phyloP scores from a whole-genome alignment of 1,139 yeast genomes.

The Saccharomyces pastorianus region DNA sequence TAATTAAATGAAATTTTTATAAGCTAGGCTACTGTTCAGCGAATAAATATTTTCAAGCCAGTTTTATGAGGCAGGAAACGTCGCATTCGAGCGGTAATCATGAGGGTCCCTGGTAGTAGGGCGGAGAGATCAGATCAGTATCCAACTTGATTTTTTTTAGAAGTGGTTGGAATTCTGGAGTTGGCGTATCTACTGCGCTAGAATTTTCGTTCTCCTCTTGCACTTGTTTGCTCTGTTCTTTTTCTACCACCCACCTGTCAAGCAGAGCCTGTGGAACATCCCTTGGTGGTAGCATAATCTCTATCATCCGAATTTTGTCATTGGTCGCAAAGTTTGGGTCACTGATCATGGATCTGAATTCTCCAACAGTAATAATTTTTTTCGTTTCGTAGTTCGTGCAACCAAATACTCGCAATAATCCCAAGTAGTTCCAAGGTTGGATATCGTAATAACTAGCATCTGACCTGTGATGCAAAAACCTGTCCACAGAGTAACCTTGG shows the following conservation, averaged over 20 bases:
- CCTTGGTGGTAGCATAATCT: slow-evolving; percentile 68
- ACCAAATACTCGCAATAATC: slow-evolving; percentile 58
- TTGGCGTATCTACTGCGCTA: neutral
- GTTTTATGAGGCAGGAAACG: neutral
- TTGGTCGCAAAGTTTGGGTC: slow-evolving; percentile 48
- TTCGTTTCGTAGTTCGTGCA: slow-evolving; percentile 58
- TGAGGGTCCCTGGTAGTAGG: neutral
- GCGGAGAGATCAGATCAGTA: neutral
- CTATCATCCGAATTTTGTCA: slow-evolving; percentile 63
- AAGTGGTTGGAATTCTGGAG: neutral
- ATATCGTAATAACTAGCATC: slow-evolving; percentile 68
- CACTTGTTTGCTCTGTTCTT: slow-evolving; percentile 7
- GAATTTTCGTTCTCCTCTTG: slow-evolving; percentile 1
- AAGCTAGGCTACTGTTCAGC: neutral
- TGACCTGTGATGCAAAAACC: slow-evolving; percentile 64
- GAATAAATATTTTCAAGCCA: neutral
- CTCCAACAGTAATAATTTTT: slow-evolving; percentile 42
- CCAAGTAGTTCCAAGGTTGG: slow-evolving; percentile 73
- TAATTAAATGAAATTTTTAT: neutral
- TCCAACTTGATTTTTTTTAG: neutral
- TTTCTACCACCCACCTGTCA: slow-evolving; percentile 42
- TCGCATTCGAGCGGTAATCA: neutral
- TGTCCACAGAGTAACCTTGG: slow-evolving; percentile 81
- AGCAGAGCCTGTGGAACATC: slow-evolving; percentile 73
- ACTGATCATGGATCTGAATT: slow-evolving; percentile 39